phyloP scores from a whole-genome alignment of 768 basidiomycete species.

The Podaxis sp. region DNA sequence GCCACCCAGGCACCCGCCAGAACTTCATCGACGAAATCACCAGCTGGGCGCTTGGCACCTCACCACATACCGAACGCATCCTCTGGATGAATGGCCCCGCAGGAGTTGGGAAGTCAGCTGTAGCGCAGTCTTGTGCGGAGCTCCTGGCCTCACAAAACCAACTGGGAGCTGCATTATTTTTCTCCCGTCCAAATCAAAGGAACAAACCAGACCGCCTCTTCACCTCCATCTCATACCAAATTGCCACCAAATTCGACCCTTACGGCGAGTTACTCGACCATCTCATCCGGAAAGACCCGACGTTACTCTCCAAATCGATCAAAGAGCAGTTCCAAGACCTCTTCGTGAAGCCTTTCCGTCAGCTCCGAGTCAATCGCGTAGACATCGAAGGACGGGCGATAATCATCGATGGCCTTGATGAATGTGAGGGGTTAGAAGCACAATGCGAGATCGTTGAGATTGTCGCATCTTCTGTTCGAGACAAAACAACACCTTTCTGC shows the following conservation, averaged over 20 bases:
- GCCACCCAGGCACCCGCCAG: not conserved
- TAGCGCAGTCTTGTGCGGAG: constrained; percentile 2
- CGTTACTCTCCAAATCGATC: not conserved
- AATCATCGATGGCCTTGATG: constrained; percentile 18
- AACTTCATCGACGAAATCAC: not conserved
- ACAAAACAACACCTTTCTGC: not conserved
- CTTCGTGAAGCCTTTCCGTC: not conserved
- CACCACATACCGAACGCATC: not conserved
- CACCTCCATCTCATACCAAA: constrained; percentile 1
- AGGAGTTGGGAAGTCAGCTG: constrained; percentile 6
- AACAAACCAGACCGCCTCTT: not conserved
- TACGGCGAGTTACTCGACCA: not conserved
- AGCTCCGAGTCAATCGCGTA: not conserved
- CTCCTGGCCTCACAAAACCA: not conserved
- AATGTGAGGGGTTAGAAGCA: not conserved
- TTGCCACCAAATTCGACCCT: not conserved
- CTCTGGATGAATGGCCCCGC: not conserved
- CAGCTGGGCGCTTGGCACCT: no score
- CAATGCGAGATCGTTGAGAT: not conserved
- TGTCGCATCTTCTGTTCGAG: not conserved
- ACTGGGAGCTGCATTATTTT: constrained; percentile 12
- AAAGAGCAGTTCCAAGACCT: constrained; percentile 3
- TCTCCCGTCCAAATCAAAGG: constrained; percentile 1
- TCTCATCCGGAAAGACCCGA: not conserved
- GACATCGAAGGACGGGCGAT: not conserved